Percentiles rank a stretch among this genome's conserved stretches.
These are phyloP conservation scores for Chamaenerion angustifolium DNA, from an alignment of 345 rosid genomes.

Conservation along the genomic window DNA sequence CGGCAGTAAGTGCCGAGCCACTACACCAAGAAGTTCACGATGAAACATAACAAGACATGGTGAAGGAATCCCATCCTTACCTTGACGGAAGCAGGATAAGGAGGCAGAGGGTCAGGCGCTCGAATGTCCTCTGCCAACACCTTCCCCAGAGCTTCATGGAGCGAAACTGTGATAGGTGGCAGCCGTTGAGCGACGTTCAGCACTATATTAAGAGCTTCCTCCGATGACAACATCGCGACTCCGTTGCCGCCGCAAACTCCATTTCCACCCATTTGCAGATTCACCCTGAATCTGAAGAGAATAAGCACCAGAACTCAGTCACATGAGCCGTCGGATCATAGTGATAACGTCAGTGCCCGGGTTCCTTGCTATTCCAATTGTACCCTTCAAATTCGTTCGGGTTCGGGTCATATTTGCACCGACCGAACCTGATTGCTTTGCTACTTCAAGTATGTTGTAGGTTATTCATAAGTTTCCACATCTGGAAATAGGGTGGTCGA, in stretches of 20 bases:
- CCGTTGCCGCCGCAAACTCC: constrained; percentile 10
- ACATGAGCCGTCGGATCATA: too few species aligned
- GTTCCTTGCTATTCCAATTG: too few species aligned
- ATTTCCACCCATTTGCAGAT: constrained; percentile 10
- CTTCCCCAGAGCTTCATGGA: constrained; percentile 64
- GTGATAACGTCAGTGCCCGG: too few species aligned
- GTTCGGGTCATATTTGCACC: too few species aligned
- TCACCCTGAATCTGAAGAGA: background rate
- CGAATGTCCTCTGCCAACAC: constrained; percentile 72
- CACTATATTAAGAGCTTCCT: constrained; percentile 51
- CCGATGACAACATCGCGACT: constrained; percentile 37
- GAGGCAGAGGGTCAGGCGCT: constrained; percentile 85
- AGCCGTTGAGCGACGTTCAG: constrained; percentile 47
- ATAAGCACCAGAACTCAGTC: background rate
- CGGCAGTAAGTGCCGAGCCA: too few species aligned
- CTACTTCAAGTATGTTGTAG: too few species aligned
- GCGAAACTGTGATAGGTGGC: constrained; percentile 35
- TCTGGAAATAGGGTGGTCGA: too few species aligned
- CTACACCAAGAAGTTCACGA: too few species aligned
- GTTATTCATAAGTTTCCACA: too few species aligned
- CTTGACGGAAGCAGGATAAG: constrained; percentile 89
- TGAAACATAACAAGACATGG: too few species aligned
- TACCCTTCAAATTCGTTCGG: too few species aligned
- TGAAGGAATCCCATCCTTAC: constrained; percentile 12
- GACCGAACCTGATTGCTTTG: too few species aligned